Evolutionary conservation across 2,329 filamentous ascomycete species (phyloP).

Genomic region (Colletotrichum sansevieriae): DNA sequence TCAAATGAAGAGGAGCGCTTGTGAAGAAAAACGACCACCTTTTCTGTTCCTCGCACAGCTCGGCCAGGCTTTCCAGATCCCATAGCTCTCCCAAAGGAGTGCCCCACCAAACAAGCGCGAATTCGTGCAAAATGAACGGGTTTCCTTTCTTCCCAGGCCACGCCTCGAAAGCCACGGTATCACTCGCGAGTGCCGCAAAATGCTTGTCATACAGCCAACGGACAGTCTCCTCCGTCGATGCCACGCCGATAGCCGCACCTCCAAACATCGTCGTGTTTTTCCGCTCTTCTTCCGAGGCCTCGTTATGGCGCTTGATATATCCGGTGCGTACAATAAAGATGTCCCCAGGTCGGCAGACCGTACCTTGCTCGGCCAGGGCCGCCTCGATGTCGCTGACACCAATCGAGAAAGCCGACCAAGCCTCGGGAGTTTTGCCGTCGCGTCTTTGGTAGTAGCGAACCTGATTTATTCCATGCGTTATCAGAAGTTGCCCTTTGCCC

Average conservation of each 20-base stretch:
- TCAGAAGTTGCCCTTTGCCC: too few relatives aligned
- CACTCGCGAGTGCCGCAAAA: conserved; percentile 61
- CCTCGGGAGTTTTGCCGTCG: not conserved
- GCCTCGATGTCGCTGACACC: conserved; percentile 2
- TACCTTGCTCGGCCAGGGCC: conserved; percentile 2
- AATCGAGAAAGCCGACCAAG: not conserved
- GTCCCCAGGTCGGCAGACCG: not conserved
- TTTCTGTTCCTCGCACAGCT: conserved; percentile 66
- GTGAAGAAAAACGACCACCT: conserved; percentile 64
- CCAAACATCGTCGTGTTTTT: not conserved
- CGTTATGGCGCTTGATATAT: conserved; percentile 6
- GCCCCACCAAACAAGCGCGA: conserved; percentile 63
- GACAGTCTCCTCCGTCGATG: conserved; percentile 53
- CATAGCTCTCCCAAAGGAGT: conserved; percentile 56
- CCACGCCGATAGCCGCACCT: conserved; percentile 49
- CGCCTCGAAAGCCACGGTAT: conserved; percentile 59
- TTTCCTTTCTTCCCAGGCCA: conserved; percentile 49
- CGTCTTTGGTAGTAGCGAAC: conserved; percentile 3
- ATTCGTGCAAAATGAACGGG: conserved; percentile 55
- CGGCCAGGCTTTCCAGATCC: conserved; percentile 50
- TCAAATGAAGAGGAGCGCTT: conserved; percentile 61
- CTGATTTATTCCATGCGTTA: not conserved
- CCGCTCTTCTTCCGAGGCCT: not conserved
- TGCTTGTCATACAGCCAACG: conserved; percentile 62
- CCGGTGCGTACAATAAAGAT: conserved; percentile 1